Percentiles rank a stretch among this genome's conserved stretches.
These are phyloP conservation scores for Penicillium polonicum DNA, from an alignment of 2,329 filamentous ascomycete genomes.

Conservation along the genomic window DNA sequence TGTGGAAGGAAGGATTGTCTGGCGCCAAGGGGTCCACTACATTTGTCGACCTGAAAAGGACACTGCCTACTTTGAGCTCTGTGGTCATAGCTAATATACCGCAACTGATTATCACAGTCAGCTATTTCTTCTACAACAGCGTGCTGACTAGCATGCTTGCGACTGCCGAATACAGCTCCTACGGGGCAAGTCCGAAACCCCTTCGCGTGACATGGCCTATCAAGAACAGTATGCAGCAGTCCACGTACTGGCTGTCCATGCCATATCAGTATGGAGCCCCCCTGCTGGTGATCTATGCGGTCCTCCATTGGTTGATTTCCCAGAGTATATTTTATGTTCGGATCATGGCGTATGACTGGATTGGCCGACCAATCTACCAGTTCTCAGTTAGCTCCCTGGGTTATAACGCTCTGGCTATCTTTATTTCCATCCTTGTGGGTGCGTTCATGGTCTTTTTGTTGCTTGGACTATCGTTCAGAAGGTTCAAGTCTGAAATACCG, in stretches of 20 bases:
- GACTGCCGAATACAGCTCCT: conserved; percentile 50
- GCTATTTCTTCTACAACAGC: conserved; percentile 39
- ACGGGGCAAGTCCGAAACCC: conserved; percentile 38
- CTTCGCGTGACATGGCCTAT: conserved; percentile 46
- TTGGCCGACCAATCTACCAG: neutral
- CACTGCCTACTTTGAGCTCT: neutral
- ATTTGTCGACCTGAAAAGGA: neutral
- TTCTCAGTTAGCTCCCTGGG: neutral
- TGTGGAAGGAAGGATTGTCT: neutral
- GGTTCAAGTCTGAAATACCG: conserved; percentile 28
- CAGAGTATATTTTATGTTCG: conserved; percentile 46
- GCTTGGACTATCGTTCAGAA: conserved; percentile 12
- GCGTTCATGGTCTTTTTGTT: conserved; percentile 9
- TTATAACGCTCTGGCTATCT: conserved; percentile 7
- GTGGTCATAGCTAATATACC: neutral
- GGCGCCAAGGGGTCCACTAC: neutral
- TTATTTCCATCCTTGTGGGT: conserved; percentile 7
- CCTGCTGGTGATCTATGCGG: conserved; percentile 29
- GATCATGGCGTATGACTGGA: conserved; percentile 23
- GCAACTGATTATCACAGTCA: conserved; percentile 34
- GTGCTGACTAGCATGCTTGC: conserved; percentile 48
- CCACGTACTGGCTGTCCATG: conserved; percentile 47
- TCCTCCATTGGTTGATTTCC: conserved; percentile 51
- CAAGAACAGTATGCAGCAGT: conserved; percentile 39
- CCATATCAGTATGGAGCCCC: conserved; percentile 37